phyloP scores from a whole-genome alignment of 1,139 yeast genomes.

The Ogataea hybrid region DNA sequence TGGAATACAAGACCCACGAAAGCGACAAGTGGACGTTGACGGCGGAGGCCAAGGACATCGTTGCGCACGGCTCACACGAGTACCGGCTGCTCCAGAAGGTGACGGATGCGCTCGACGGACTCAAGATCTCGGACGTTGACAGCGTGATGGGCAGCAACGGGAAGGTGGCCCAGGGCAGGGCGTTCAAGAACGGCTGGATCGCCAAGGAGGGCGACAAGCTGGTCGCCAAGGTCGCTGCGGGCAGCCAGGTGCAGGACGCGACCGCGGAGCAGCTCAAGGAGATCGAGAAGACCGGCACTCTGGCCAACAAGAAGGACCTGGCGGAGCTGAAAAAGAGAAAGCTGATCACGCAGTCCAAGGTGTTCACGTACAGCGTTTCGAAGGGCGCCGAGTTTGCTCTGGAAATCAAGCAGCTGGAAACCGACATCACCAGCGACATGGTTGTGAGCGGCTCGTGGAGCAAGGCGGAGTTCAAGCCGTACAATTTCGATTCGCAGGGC shows the following conservation, averaged over 20 bases:
- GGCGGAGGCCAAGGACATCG: conserved; percentile 78
- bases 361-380: conserved; percentile 67
- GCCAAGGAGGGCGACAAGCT: conserved; percentile 79
- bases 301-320: conserved; percentile 54
- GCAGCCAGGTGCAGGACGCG: conserved; percentile 54
- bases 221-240: conserved; percentile 47
- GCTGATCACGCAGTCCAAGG: conserved; percentile 68
- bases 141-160: conserved; percentile 79
- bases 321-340: conserved; percentile 93
- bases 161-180: conserved; percentile 93
- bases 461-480: conserved; percentile 83
- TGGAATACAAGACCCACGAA: conserved; percentile 71
- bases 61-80: conserved; percentile 85
- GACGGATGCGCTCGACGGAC: conserved; percentile 68
- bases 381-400: conserved; percentile 86
- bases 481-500: conserved; percentile 96
- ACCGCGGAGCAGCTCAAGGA: conserved; percentile 65
- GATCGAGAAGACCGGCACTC: conserved; percentile 56
- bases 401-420: conserved; percentile 77
- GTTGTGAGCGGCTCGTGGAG: conserved; percentile 78
- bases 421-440: conserved; percentile 95
- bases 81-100: conserved; percentile 77
- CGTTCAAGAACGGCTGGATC: conserved; percentile 98
- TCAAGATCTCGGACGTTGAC: conserved; percentile 80
- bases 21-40: conserved; percentile 75